Conservation (phyloP, 257 asterid species). For the Gardenia jasminoides region DNA sequence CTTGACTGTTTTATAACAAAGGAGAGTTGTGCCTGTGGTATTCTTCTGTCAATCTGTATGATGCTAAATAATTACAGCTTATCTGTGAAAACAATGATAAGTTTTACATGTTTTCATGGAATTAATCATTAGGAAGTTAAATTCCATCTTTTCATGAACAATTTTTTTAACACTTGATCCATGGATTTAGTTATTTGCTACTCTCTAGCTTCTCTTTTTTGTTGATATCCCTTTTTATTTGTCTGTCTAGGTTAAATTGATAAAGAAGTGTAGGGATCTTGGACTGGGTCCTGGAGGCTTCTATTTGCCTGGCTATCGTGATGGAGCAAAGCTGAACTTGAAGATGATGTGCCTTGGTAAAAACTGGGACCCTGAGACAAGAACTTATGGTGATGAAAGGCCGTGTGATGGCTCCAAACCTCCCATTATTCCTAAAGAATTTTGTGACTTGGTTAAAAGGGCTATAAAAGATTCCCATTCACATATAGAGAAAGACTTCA, state of each 20-base stretch:
- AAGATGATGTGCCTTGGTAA: constrained; percentile 93
- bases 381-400: constrained; percentile 47
- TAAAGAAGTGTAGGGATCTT: constrained; percentile 52
- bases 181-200: neutral
- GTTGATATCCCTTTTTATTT: neutral
- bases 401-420: constrained; percentile 60
- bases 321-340: constrained; percentile 60
- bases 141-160: no score
- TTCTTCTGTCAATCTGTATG: no score
- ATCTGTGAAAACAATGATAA: no score
- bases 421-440: constrained; percentile 61
- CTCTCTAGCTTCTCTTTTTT: neutral
- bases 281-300: constrained; percentile 75
- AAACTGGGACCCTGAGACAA: constrained; percentile 71
- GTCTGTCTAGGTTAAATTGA: constrained; percentile 51
- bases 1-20: no score
- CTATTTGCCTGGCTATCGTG: constrained; percentile 66
- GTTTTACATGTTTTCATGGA: no score
- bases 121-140: no score
- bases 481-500: constrained; percentile 31
- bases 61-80: no score
- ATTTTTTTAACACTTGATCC: no score
- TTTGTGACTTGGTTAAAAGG: constrained; percentile 43
- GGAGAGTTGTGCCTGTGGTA: no score
- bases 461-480: constrained; percentile 48